Percentiles rank a stretch among this genome's conserved stretches.
Evolutionary conservation across 129 eudicot genomes (phyloP).

Genomic region (Helianthus tuberosus): DNA sequence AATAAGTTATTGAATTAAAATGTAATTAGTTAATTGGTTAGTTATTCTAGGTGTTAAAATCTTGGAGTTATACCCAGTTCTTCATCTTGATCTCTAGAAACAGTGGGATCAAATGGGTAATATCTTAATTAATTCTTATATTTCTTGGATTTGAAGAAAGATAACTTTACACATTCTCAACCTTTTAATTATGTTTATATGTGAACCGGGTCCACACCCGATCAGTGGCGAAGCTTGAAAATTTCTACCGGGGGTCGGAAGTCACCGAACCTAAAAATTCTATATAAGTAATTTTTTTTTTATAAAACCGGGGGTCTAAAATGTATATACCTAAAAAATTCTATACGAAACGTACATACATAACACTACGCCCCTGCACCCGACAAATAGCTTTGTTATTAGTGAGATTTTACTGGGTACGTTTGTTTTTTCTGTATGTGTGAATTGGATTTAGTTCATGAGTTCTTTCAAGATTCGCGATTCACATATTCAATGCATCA

Average conservation of each 20-base stretch:
- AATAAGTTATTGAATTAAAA: not conserved
- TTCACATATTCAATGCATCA: not conserved
- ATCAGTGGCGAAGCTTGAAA: too few relatives aligned
- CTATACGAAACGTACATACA: too few relatives aligned
- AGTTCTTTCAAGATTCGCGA: slow-evolving; percentile 22
- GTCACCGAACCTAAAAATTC: too few relatives aligned
- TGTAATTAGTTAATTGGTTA: not conserved
- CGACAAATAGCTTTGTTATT: too few relatives aligned
- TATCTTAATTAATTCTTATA: not conserved
- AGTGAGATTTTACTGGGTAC: too few relatives aligned
- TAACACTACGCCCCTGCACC: too few relatives aligned
- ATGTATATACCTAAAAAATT: too few relatives aligned
- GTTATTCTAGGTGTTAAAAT: not conserved
- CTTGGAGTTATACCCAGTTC: not conserved
- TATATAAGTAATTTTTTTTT: too few relatives aligned
- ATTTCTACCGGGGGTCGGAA: too few relatives aligned
- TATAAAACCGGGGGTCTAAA: too few relatives aligned
- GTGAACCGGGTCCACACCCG: too few relatives aligned
- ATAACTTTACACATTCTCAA: not conserved
- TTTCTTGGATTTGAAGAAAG: not conserved
- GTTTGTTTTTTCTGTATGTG: not conserved
- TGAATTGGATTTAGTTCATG: slow-evolving; percentile 2
- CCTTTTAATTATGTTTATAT: not conserved
- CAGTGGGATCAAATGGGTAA: slow-evolving; percentile 11
- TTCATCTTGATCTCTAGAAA: slow-evolving; percentile 25